Conservation (phyloP, 805 yeast genomes). For the Spathaspora boniae region DNA sequence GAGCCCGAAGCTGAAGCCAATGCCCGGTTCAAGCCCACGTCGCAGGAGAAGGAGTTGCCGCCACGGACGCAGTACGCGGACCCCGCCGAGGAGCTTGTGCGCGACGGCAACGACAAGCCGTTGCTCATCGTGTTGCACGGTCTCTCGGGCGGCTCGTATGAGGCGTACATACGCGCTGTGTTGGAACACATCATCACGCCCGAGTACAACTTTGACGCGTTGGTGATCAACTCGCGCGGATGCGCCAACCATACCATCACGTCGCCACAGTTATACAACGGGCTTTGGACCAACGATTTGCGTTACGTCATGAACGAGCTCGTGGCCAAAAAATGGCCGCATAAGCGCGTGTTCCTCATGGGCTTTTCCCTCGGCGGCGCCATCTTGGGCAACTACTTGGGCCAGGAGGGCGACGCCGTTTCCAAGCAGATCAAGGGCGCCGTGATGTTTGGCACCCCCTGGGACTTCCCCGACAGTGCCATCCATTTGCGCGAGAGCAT, state of each 20-base stretch:
- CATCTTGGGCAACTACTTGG: slow-evolving; percentile 62
- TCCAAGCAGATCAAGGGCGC: slow-evolving; percentile 55
- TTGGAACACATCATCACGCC: slow-evolving; percentile 40
- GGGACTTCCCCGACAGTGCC: slow-evolving; percentile 65
- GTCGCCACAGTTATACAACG: slow-evolving; percentile 64
- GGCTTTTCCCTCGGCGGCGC: slow-evolving; percentile 78
- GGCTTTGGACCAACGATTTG: slow-evolving; percentile 66
- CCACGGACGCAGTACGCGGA: slow-evolving; percentile 65
- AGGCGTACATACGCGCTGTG: slow-evolving; percentile 62
- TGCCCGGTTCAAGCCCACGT: slow-evolving; percentile 29
- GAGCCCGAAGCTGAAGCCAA: no score
- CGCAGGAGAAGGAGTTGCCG: slow-evolving; percentile 56
- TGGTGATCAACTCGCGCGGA: slow-evolving; percentile 69
- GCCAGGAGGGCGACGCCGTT: slow-evolving; percentile 53
- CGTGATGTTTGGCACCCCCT: slow-evolving; percentile 60
- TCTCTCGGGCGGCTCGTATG: slow-evolving; percentile 77
- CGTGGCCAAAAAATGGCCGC: slow-evolving; percentile 51
- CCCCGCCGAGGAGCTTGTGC: slow-evolving; percentile 39
- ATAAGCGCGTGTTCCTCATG: slow-evolving; percentile 58
- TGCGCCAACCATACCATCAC: slow-evolving; percentile 73
- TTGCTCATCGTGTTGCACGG: slow-evolving; percentile 66
- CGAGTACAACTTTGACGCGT: slow-evolving; percentile 46
- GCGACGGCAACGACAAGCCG: slow-evolving; percentile 45
- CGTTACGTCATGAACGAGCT: slow-evolving; percentile 53
- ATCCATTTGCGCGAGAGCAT: slow-evolving; percentile 40